Conservation (phyloP, 345 rosid species). For the Brassica rapa region DNA sequence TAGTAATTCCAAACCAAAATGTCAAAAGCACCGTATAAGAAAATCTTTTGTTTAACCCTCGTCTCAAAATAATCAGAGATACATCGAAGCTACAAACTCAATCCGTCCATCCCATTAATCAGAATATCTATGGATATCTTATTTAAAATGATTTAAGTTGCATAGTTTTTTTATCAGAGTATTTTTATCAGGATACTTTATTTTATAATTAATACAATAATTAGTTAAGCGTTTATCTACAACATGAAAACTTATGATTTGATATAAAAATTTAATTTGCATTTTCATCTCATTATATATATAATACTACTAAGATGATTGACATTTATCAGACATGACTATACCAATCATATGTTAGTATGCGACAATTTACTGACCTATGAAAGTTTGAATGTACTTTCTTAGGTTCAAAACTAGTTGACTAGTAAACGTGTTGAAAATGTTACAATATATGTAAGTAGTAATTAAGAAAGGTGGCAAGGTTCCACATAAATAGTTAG, state of each 20-base stretch:
- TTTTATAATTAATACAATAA: neutral
- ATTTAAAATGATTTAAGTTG: neutral
- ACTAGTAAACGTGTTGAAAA: neutral
- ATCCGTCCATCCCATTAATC: no score
- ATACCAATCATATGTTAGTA: neutral
- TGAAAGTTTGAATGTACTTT: neutral
- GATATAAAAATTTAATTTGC: neutral
- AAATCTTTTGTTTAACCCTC: no score
- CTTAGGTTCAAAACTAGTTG: conserved; percentile 1
- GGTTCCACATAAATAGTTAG: neutral
- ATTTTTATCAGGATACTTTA: neutral
- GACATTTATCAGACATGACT: neutral
- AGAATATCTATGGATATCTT: neutral
- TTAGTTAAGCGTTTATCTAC: no score
- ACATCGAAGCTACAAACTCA: no score
- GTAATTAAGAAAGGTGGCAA: neutral
- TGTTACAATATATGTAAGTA: neutral
- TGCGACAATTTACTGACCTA: neutral
- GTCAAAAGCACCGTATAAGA: no score
- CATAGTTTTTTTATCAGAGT: neutral
- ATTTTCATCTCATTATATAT: neutral
- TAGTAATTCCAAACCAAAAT: no score
- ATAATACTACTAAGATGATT: neutral
- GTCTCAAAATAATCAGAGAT: no score
- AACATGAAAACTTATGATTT: neutral